Percentiles rank a stretch among this genome's conserved stretches.
These are phyloP conservation scores for Pulicaria dysenterica DNA, from an alignment of 129 eudicot genomes.

Conservation along the genomic window DNA sequence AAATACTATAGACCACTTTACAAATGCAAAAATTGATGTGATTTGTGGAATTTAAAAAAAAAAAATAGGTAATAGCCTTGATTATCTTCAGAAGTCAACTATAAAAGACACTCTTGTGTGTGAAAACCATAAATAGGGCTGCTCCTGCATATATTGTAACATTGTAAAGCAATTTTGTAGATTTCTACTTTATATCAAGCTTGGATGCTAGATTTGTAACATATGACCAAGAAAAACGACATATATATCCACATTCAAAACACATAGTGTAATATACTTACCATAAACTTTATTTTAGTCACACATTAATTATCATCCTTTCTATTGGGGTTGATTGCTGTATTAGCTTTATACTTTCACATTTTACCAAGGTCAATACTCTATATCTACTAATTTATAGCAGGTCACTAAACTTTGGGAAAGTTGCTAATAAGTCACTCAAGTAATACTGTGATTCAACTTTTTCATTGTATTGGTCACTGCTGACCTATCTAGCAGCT, in stretches of 20 bases:
- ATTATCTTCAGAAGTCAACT: not conserved
- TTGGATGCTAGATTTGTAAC: not conserved
- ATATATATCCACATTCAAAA: not conserved
- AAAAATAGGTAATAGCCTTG: too few species aligned
- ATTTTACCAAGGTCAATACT: too few species aligned
- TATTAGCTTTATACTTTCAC: too few species aligned
- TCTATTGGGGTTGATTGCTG: too few species aligned
- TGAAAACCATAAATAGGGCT: not conserved
- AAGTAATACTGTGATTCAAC: too few species aligned
- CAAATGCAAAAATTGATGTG: not conserved
- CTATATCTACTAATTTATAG: too few species aligned
- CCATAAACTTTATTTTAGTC: slow-evolving; percentile 1
- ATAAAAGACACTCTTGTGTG: not conserved
- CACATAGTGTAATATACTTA: not conserved
- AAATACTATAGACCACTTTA: not conserved
- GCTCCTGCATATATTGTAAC: not conserved
- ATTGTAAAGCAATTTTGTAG: not conserved
- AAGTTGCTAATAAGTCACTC: too few species aligned
- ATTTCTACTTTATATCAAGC: not conserved
- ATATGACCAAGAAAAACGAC: slow-evolving; percentile 3
- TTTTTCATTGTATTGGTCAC: too few species aligned
- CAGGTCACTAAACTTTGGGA: too few species aligned
- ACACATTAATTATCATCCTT: not conserved
- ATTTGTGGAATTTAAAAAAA: too few species aligned
- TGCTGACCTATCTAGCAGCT: too few species aligned